Base-by-base conservation (phyloP, 352 stramenopile genomes). In the Phytophthora kernoviae region DNA sequence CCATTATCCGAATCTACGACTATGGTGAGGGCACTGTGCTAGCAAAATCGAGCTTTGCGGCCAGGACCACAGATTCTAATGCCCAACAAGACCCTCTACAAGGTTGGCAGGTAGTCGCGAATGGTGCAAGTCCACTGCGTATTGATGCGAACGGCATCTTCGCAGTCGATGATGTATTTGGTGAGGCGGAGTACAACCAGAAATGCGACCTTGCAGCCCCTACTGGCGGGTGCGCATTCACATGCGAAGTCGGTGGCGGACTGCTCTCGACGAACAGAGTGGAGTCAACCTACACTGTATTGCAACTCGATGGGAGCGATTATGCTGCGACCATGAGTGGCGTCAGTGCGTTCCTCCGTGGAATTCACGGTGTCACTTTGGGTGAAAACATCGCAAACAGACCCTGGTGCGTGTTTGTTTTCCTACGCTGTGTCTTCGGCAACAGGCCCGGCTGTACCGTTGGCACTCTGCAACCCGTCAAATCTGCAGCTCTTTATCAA, bases 171-270 rank as follows among this genome's bases (percentile, higher is more conserved):
- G 70, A 81, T 4, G 58, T 88, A 9, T 57, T 90, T 30, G 81
- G 77, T 14, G 70, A 85, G 15, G 62, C 53, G 4, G 83, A 92
- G 54, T 92, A 92, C 58, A 58, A 92, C 45, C 58, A 90, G 15
- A 69, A 75, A 32, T 91, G 83, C 22, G 83, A 92, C 44, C 41
- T 85, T 4, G 83, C 77, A 22, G 65, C 79, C 0, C 80, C 83
- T 4, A 85, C 63, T 32, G 76, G 77, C 2, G 62, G 68, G 22
- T 92, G 83, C 50, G 44, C 40, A 4, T 89, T 79, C 45, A 52
- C 70, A 4, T 92, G 83, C 58, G 77, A 77, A 34, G 21, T 85
- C 26, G 79, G 81, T 4, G 75, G 58, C 14, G 69, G 56, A 15
- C 42, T 87, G 10, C 42, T 45, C 4, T 66, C 65, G 3, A 58